Evolutionary conservation across 768 basidiomycete species (phyloP), one percentile per base, ranked within the genome.

Genomic region (Lyophyllum shimeji): DNA sequence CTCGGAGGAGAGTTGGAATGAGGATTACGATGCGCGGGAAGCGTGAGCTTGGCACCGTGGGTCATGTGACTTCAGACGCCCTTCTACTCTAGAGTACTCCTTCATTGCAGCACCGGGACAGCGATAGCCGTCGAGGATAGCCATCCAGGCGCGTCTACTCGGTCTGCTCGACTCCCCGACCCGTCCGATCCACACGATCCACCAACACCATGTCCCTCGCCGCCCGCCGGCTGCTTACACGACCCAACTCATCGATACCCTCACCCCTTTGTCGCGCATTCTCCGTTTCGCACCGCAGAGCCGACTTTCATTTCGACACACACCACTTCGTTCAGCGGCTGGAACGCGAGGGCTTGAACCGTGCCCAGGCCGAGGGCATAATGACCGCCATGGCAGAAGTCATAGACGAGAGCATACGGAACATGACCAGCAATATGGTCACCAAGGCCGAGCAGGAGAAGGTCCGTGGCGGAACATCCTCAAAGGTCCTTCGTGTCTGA

Each of bases 371-470:
- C 0, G 94, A 98, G 69, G 96, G 97, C 2, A 90, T 99, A 67
- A 97, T 98, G 95, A 81, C 87, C 45, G 93, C 95, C 7, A 90
- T 99, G 83, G 92, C 94, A 12, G 93, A 95, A 64, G 95, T 98
- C 58, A 94, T 99, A 37, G 93, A 97, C 71, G 97, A 99, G 78
- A 95, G 93, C 67, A 87, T 98, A 39, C 82, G 89, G 58, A 96
- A 95, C 66, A 95, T 99, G 93, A 92, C 93, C 37, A 87, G 85
- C 62, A 94, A 93, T 64, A 90, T 98, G 87, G 96, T 98, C 57
- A 94, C 92, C 5, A 94, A 93, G 70, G 87, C 93, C 0, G 93
- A 97, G 62, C 94, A 97, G 68, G 96, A 98, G 73, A 98, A 98
- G 85, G 95, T 90, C 50, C 34, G 79, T 58, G 9, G 43, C n/a